Base-by-base conservation (phyloP, 2,329 filamentous ascomycete species). In the Aspergillus puulaauensis region DNA sequence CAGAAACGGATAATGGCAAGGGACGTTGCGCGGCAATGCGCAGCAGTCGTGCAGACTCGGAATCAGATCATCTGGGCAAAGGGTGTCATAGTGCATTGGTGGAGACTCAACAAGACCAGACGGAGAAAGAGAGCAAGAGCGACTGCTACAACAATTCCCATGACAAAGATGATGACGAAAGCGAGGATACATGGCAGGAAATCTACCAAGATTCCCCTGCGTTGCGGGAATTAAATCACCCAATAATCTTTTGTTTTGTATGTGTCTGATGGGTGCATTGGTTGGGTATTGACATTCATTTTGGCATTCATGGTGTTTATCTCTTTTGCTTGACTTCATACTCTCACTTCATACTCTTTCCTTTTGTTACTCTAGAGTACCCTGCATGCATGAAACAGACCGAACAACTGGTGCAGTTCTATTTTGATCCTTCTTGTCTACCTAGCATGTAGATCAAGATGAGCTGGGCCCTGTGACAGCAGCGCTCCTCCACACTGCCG, bases 1-100 rank as follows among this genome's bases (percentile, higher is more conserved):
- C 44, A 61, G n/a, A 66, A 61, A 39, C 66, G 64, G 27, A 48
- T 39, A 11, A 46, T 69, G 6, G 70, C 67, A 19, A 63, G 64
- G 43, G 60, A 64, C 9, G 50, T 74, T 49, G 70, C 71, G 21
- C 55, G 53, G 40, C 64, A 80, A 12, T 83, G 81, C 60, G 77
- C 78, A 2, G 68, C 65, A 1, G 78, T 83, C 1, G 81, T 82
- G 23, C 72, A 75, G 58, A 73, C 75, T 5, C 66, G 77, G 31
- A 72, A 80, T 46, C 64, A 70, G 39, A 64, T 83, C 12, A 77
- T 60, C 70, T 78, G 60, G 73, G 77, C 59, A 56, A 70, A 70
- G 46, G 54, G 52, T 6, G 68, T 70, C 11, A 75, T 76, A 35
- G 41, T 68, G 54, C 62, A 61, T n/a, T 73, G 72, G 68, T 75